phyloP scores from a whole-genome alignment of 306 rosid species.

The Quillaja saponaria region DNA sequence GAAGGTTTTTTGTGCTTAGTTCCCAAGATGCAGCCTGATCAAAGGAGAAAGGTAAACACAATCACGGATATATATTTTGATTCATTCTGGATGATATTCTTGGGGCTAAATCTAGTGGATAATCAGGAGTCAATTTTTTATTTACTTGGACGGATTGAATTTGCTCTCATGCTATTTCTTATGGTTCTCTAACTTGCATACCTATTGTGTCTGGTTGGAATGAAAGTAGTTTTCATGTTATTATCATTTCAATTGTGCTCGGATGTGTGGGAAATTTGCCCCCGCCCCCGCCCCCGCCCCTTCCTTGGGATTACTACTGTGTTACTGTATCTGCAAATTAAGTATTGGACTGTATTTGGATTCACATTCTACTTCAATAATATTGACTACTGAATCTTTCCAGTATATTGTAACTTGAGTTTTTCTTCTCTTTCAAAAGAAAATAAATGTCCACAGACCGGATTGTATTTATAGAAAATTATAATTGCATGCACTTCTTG shows the following conservation, averaged over 20 bases:
- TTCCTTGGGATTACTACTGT: conserved; percentile 6
- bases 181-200: conserved; percentile 21
- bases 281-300: no score
- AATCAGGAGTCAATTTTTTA: conserved; percentile 4
- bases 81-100: background rate
- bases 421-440: background rate
- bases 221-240: conserved; percentile 16
- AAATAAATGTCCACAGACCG: background rate
- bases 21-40: conserved; percentile 79
- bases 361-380: conserved; percentile 7
- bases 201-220: conserved; percentile 15
- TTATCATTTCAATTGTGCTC: conserved; percentile 15
- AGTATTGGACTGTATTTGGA: background rate
- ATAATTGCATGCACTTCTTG: background rate
- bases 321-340: conserved; percentile 5
- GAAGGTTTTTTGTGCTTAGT: conserved; percentile 47
- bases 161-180: conserved; percentile 5
- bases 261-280: background rate
- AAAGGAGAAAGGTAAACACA: conserved; percentile 76
- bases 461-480: background rate
- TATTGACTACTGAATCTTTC: background rate
- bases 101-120: background rate
- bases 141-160: conserved; percentile 1
- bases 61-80: background rate
- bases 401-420: background rate